Conservation (phyloP, 1,284 basidiomycete species). For the Cutaneotrichosporon sp. region DNA sequence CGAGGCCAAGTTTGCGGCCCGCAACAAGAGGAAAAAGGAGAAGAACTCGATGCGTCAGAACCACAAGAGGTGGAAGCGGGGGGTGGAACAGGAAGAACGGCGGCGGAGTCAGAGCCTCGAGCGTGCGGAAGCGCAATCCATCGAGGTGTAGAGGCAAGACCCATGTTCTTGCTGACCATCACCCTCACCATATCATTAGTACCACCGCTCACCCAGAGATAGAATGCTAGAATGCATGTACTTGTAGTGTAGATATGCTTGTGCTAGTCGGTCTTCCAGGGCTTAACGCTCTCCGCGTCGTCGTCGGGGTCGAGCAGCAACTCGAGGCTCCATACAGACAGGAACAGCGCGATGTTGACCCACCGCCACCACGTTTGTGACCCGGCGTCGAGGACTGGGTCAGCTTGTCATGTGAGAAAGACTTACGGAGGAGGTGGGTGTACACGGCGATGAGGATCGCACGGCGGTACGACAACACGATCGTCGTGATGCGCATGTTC, state of each 20-base stretch:
- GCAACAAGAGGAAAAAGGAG: conserved; percentile 40
- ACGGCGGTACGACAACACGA: conserved; percentile 50
- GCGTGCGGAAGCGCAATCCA: background rate
- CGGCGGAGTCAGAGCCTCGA: conserved; percentile 1
- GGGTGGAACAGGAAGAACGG: conserved; percentile 7
- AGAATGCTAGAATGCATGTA: conserved; percentile 14
- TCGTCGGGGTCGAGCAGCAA: conserved; percentile 52
- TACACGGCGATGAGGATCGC: conserved; percentile 54
- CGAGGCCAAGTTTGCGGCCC: conserved; percentile 48
- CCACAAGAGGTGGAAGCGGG: conserved; percentile 4
- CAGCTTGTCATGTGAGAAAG: background rate
- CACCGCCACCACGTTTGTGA: conserved; percentile 54
- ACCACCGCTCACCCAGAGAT: conserved; percentile 3
- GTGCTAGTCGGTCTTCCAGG: conserved; percentile 50
- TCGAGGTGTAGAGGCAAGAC: background rate
- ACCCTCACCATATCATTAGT: background rate
- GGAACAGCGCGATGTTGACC: conserved; percentile 52
- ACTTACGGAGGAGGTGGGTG: conserved; percentile 52
- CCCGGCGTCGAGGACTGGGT: conserved; percentile 51
- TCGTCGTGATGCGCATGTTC: conserved; percentile 51
- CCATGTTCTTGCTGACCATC: background rate
- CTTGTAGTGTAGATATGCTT: conserved; percentile 1
- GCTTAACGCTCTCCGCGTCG: conserved; percentile 39
- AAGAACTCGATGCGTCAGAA: conserved; percentile 29
- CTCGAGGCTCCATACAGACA: conserved; percentile 53